A percentile compares a stretch with the other conserved stretches of the same genome.
phyloP scores from a whole-genome alignment of 192 early-diverging fungal genomes.

The Entomortierella chlamydospora region DNA sequence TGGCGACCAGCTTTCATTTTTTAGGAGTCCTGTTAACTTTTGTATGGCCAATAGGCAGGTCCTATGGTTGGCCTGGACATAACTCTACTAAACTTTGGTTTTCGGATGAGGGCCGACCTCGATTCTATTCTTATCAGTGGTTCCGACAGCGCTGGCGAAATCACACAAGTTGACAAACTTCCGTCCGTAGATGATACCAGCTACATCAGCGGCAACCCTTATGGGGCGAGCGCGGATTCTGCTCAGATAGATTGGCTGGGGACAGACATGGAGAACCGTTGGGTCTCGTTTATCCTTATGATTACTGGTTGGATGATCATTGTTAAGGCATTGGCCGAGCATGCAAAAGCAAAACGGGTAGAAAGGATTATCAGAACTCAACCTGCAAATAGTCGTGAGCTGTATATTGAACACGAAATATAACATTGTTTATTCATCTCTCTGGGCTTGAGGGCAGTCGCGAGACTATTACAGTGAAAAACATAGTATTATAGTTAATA shows the following conservation, averaged over 20 bases:
- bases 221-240: slow-evolving; percentile 12
- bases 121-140: slow-evolving; percentile 48
- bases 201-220: slow-evolving; percentile 7
- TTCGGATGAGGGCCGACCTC: slow-evolving; percentile 68
- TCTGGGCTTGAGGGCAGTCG: slow-evolving; percentile 42
- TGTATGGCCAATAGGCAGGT: slow-evolving; percentile 59
- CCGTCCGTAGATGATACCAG: slow-evolving; percentile 24
- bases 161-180: slow-evolving; percentile 30
- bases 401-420: background rate
- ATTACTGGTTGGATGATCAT: slow-evolving; percentile 79
- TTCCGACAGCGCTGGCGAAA: slow-evolving; percentile 27
- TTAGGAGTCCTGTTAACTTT: slow-evolving; percentile 87
- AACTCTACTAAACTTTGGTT: slow-evolving; percentile 81
- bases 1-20: slow-evolving; percentile 78
- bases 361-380: slow-evolving; percentile 68
- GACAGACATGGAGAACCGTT: slow-evolving; percentile 64
- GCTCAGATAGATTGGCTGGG: slow-evolving; percentile 32
- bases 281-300: slow-evolving; percentile 79
- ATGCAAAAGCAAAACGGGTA: slow-evolving; percentile 74
- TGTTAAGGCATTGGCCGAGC: slow-evolving; percentile 77
- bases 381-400: slow-evolving; percentile 1
- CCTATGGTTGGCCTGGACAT: slow-evolving; percentile 80
- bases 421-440: background rate
- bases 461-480: slow-evolving; percentile 49
- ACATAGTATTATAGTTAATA: background rate